phyloP scores from a whole-genome alignment of 129 eudicot genomes.

The Flaveria robusta region DNA sequence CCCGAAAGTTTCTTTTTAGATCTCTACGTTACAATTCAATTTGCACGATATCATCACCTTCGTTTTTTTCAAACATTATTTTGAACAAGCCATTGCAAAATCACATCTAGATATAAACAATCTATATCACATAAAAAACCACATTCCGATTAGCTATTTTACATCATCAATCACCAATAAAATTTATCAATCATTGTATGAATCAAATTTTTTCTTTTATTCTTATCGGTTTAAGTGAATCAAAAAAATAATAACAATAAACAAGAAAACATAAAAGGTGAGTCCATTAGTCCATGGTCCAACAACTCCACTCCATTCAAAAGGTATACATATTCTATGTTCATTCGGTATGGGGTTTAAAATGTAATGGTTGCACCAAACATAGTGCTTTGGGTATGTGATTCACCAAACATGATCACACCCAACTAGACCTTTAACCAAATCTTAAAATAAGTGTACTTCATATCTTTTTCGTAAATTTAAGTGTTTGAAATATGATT shows the following conservation, averaged over 20 bases:
- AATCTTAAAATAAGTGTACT: background rate
- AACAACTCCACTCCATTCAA: conserved; percentile 38
- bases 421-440: conserved; percentile 1
- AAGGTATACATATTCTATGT: conserved; percentile 23
- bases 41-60: too few species aligned
- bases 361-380: conserved; percentile 34
- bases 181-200: background rate
- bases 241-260: conserved; percentile 14
- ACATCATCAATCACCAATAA: background rate
- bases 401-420: conserved; percentile 21
- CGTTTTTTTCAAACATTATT: too few species aligned
- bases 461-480: background rate
- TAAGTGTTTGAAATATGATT: background rate
- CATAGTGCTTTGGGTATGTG: conserved; percentile 35
- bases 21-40: too few species aligned
- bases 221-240: background rate
- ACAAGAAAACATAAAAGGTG: conserved; percentile 2
- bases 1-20: too few species aligned
- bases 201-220: background rate
- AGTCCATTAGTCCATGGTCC: conserved; percentile 24
- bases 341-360: conserved; percentile 36
- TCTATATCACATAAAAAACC: too few species aligned
- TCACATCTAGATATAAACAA: too few species aligned
- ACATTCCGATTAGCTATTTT: background rate
- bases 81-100: too few species aligned